These are phyloP conservation scores for Colletotrichum coccodes DNA, from an alignment of 2,329 filamentous ascomycete species.

Conservation along the genomic window DNA sequence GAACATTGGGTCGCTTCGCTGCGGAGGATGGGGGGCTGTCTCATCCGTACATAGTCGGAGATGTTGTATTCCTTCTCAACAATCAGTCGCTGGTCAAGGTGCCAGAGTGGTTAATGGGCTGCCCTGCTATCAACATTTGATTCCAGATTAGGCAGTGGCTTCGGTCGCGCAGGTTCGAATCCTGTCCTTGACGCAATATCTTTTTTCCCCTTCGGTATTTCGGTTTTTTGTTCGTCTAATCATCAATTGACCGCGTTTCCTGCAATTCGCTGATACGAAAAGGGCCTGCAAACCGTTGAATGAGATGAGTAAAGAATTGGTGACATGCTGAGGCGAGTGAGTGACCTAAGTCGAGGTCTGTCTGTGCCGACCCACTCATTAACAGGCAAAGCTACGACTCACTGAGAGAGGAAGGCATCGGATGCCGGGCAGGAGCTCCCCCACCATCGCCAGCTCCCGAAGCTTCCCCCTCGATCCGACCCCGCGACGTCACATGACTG, in stretches of 20 bases:
- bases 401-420: not conserved
- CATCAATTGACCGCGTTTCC: not conserved
- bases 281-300: too few relatives aligned
- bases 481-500: constrained; percentile 32
- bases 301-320: too few relatives aligned
- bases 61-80: fast-evolving
- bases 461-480: constrained; percentile 21
- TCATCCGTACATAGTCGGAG: not conserved
- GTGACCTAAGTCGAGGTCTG: not conserved
- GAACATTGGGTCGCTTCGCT: too few relatives aligned
- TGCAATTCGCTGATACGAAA: too few relatives aligned
- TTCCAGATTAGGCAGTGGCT: constrained; percentile 17
- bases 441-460: constrained; percentile 14
- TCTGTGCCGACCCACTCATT: too few relatives aligned
- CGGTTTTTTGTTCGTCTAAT: not conserved
- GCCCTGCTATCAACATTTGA: constrained; percentile 14
- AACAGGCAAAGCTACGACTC: too few relatives aligned
- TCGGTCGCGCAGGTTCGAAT: constrained; percentile 22
- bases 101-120: constrained; percentile 23
- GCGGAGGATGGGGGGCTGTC: too few relatives aligned
- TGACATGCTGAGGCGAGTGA: too few relatives aligned
- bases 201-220: not conserved
- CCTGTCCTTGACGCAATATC: not conserved
- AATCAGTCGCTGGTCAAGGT: constrained; percentile 4
- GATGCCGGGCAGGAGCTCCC: not conserved